Conservation (phyloP, 148 eudicot species). For the Dysphania ambrosioides region DNA sequence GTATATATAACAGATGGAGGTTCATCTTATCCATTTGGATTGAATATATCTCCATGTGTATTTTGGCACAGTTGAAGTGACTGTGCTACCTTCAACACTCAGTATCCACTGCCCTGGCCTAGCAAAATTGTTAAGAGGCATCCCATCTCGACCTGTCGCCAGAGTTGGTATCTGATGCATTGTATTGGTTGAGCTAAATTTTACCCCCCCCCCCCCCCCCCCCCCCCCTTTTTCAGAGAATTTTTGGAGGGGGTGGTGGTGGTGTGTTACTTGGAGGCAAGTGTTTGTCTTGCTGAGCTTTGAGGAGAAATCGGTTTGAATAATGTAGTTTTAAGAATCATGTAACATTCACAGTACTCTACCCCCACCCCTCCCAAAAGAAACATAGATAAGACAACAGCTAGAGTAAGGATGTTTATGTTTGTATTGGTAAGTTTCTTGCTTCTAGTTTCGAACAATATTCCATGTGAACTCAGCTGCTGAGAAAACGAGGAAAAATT, state of each 20-base stretch:
- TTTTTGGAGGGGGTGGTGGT: background rate
- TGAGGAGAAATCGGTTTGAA: background rate
- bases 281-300: background rate
- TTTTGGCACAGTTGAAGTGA: constrained; percentile 6
- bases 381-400: too few species aligned
- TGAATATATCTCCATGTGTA: background rate
- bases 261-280: background rate
- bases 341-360: too few species aligned
- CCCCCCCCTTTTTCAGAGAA: background rate
- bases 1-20: background rate
- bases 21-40: constrained; percentile 2
- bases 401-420: too few species aligned
- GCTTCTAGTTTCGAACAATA: too few species aligned
- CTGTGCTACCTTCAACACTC: constrained; percentile 4
- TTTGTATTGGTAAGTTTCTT: too few species aligned
- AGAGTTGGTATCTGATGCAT: background rate
- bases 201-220: background rate
- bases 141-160: background rate
- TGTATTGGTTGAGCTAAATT: constrained; percentile 7
- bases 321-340: too few species aligned
- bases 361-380: too few species aligned
- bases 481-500: too few species aligned
- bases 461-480: too few species aligned
- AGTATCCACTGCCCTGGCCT: background rate
- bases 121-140: background rate